Evolutionary conservation across 2,329 filamentous ascomycete species (phyloP).

Genomic region (Microdochium nivale): DNA sequence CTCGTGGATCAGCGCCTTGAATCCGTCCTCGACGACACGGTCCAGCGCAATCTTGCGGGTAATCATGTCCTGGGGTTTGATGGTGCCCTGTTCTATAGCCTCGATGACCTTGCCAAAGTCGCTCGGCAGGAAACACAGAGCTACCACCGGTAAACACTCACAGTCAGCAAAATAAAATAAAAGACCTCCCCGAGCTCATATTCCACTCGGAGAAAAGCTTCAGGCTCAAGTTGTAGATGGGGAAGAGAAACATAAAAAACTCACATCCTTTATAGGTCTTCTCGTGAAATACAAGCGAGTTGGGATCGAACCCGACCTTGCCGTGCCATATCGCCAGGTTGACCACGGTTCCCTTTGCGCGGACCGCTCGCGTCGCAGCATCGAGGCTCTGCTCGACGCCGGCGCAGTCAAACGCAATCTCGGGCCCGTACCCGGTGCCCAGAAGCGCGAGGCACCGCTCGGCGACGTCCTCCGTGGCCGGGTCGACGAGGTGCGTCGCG

Average conservation of each 20-base stretch:
- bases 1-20: slow-evolving; percentile 46
- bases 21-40: slow-evolving; percentile 47
- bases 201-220: neutral
- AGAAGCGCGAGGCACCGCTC: slow-evolving; percentile 32
- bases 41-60: slow-evolving; percentile 48
- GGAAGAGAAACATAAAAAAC: neutral
- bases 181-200: too few species aligned
- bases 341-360: slow-evolving; percentile 46
- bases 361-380: slow-evolving; percentile 36
- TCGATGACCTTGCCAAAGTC: slow-evolving; percentile 51
- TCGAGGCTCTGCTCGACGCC: slow-evolving; percentile 44
- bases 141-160: slow-evolving; percentile 1
- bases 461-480: slow-evolving; percentile 38
- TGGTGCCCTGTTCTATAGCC: slow-evolving; percentile 33
- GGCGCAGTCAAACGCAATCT: slow-evolving; percentile 54
- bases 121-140: slow-evolving; percentile 22
- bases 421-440: slow-evolving; percentile 40
- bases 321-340: slow-evolving; percentile 60
- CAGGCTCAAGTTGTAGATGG: neutral
- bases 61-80: slow-evolving; percentile 50
- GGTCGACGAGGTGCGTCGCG: slow-evolving; percentile 45
- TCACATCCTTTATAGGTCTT: slow-evolving; percentile 35
- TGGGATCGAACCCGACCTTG: slow-evolving; percentile 41
- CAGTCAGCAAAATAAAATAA: slow-evolving; percentile 5
- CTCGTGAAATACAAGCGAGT: slow-evolving; percentile 43